Conservation (phyloP, 73 alveolate genomes). For the Durusdinium trenchii region DNA sequence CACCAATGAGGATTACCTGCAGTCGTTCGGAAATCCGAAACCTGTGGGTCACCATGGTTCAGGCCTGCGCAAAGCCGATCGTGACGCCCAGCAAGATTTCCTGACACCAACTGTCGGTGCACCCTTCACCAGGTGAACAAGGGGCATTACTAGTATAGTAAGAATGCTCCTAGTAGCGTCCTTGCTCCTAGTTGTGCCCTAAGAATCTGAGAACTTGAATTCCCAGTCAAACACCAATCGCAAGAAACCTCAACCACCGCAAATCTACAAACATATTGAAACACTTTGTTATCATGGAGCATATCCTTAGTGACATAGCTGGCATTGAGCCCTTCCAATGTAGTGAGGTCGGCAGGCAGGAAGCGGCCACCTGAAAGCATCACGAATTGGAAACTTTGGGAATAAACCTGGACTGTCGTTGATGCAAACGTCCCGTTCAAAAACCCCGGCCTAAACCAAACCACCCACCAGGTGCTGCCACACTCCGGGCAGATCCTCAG, state of each 20-base stretch:
- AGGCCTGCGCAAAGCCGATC: slow-evolving; percentile 90
- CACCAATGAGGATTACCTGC: too few relatives aligned
- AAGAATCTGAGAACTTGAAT: background rate
- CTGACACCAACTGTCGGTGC: background rate
- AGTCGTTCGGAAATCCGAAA: too few relatives aligned
- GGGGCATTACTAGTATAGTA: too few relatives aligned
- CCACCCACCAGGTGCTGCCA: slow-evolving; percentile 20
- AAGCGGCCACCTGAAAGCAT: slow-evolving; percentile 50
- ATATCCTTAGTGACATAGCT: slow-evolving; percentile 68
- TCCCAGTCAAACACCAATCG: too few relatives aligned
- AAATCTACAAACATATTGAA: background rate
- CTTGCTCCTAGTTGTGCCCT: too few relatives aligned
- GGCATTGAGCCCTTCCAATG: slow-evolving; percentile 69
- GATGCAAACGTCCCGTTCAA: background rate
- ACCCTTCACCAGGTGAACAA: too few relatives aligned
- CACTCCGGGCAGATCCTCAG: slow-evolving; percentile 33
- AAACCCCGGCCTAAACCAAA: slow-evolving; percentile 34
- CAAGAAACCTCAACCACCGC: too few relatives aligned
- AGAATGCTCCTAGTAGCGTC: too few relatives aligned
- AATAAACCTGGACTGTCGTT: background rate
- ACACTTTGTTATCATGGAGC: background rate
- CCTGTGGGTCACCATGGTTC: background rate
- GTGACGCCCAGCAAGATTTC: slow-evolving; percentile 91
- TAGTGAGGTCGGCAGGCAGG: slow-evolving; percentile 56
- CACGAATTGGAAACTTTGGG: background rate